A percentile compares a stretch with the other conserved stretches of the same genome.
These are phyloP conservation scores for Penicillium palitans DNA, from an alignment of 2,329 filamentous ascomycete genomes.

Conservation along the genomic window DNA sequence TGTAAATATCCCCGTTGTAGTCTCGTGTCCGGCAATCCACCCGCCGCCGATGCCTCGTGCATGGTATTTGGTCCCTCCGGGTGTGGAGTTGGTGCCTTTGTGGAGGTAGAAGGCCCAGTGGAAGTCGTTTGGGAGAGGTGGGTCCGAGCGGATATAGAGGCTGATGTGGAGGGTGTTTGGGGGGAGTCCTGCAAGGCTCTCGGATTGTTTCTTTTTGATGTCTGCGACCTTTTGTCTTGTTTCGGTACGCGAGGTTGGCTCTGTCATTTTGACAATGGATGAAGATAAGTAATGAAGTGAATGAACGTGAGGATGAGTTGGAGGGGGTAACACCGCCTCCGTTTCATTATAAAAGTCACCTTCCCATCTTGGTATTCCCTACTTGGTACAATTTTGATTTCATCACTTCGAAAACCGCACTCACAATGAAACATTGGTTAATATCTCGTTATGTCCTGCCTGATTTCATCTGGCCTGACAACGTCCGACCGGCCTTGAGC, in stretches of 20 bases:
- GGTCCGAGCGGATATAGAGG: slow-evolving; percentile 8
- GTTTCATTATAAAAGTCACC: no score
- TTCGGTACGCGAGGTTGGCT: not conserved
- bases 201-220: slow-evolving; percentile 1
- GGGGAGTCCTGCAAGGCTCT: not conserved
- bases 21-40: slow-evolving; percentile 18
- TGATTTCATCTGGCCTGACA: no score
- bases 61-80: slow-evolving; percentile 12
- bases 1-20: not conserved
- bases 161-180: not conserved
- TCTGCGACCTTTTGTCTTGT: not conserved
- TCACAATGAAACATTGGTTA: no score
- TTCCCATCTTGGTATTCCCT: no score
- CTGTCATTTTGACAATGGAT: not conserved
- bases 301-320: not conserved
- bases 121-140: slow-evolving; percentile 11
- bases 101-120: slow-evolving; percentile 18
- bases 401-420: no score
- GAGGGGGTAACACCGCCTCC: no score
- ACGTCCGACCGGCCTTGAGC: no score
- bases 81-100: not conserved
- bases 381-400: no score
- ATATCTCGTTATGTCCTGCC: no score
- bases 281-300: not conserved
- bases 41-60: slow-evolving; percentile 2